A percentile compares a stretch with the other conserved stretches of the same genome.
Evolutionary conservation across 192 early-diverging fungal species (phyloP).

Genomic region (Glomus cerebriforme): DNA sequence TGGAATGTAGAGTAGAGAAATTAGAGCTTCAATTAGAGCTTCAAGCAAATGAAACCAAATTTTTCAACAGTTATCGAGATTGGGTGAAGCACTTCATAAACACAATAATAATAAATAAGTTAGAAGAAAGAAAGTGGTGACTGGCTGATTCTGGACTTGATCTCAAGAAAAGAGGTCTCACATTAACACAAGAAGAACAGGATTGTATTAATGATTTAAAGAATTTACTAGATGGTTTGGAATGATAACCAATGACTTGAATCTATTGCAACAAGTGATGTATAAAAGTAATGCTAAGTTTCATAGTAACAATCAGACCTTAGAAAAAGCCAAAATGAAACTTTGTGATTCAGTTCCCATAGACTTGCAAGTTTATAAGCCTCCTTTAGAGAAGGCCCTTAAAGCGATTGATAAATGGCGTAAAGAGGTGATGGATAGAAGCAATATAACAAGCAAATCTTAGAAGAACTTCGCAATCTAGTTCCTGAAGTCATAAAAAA

Average conservation of each 20-base stretch:
- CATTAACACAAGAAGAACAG: neutral
- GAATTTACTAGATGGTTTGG: neutral
- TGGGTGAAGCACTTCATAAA: too few species aligned
- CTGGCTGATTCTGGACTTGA: neutral
- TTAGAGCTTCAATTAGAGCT: too few species aligned
- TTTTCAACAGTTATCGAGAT: too few species aligned
- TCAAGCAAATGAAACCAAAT: too few species aligned
- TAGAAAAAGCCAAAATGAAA: neutral
- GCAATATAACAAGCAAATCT: neutral
- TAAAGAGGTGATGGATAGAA: neutral
- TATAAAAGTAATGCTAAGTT: neutral
- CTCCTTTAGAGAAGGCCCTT: neutral
- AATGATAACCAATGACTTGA: neutral
- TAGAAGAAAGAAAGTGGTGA: neutral
- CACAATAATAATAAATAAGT: too few species aligned
- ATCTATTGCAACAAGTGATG: neutral
- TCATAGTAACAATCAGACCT: neutral
- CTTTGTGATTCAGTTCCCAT: neutral
- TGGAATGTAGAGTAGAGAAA: too few species aligned
- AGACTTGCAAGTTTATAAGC: neutral
- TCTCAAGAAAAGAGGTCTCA: neutral
- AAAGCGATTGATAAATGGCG: neutral
- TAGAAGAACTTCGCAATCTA: neutral
- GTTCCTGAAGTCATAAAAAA: neutral
- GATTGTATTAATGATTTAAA: neutral